A percentile compares a stretch with the other conserved stretches of the same genome.
These are phyloP conservation scores for Pseudogymnoascus sp. DNA, from an alignment of 2,329 filamentous ascomycete genomes.

Conservation along the genomic window DNA sequence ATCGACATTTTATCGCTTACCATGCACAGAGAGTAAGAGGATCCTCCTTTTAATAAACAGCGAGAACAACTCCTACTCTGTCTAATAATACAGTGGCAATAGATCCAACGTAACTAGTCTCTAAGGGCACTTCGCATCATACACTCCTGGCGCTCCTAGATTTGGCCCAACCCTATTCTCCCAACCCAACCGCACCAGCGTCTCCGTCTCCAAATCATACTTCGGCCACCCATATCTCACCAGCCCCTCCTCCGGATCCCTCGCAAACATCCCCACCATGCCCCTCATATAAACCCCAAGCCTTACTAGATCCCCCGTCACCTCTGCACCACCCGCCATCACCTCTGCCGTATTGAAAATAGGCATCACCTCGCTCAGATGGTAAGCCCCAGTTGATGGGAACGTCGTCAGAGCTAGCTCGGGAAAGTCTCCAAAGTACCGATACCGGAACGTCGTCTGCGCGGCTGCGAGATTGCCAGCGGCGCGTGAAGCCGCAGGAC, in stretches of 20 bases:
- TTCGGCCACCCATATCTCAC: slow-evolving; percentile 27
- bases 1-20: too few relatives aligned
- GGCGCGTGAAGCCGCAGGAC: slow-evolving; percentile 26
- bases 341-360: slow-evolving; percentile 28
- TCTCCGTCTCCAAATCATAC: slow-evolving; percentile 20
- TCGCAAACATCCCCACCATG: slow-evolving; percentile 35
- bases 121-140: neutral
- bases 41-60: neutral
- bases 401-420: slow-evolving; percentile 25
- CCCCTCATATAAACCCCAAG: slow-evolving; percentile 31
- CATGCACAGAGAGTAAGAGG: neutral
- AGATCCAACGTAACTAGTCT: neutral
- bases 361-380: slow-evolving; percentile 29
- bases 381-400: slow-evolving; percentile 30
- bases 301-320: slow-evolving; percentile 23
- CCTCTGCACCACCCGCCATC: slow-evolving; percentile 15
- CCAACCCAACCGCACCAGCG: slow-evolving; percentile 26
- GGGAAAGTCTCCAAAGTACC: slow-evolving; percentile 33
- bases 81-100: neutral
- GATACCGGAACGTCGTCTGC: slow-evolving; percentile 33
- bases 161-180: slow-evolving; percentile 23
- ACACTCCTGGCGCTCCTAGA: neutral
- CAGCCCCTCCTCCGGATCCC: slow-evolving; percentile 31
- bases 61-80: neutral
- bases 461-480: slow-evolving; percentile 22